Evolutionary conservation across 2,329 filamentous ascomycete genomes (phyloP).

Genomic region (Drechslerella coelobrocha): DNA sequence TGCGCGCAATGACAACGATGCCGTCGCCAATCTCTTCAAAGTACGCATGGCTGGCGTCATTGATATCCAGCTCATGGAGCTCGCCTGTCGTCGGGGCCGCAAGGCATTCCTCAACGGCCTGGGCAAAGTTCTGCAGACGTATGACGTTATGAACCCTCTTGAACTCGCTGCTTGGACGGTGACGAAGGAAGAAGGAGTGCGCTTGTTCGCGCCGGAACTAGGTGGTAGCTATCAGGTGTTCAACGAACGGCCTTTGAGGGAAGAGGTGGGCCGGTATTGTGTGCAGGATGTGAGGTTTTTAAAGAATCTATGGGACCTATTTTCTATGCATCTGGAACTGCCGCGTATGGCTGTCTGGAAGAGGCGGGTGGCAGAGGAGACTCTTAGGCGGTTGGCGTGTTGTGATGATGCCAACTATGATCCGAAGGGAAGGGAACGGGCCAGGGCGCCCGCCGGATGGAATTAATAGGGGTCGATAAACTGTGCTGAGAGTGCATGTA

Average conservation of each 20-base stretch:
- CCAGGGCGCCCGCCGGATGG: constrained; percentile 53
- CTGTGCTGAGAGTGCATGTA: no score
- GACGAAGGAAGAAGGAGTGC: constrained; percentile 58
- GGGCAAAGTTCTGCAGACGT: constrained; percentile 58
- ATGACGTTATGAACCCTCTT: constrained; percentile 43
- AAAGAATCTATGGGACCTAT: constrained; percentile 57
- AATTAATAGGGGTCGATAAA: background rate
- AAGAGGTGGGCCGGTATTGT: constrained; percentile 61
- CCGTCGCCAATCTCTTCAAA: constrained; percentile 61
- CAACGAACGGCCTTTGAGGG: constrained; percentile 60
- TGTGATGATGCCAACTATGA: constrained; percentile 56
- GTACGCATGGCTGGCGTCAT: constrained; percentile 61
- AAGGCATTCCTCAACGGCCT: constrained; percentile 57
- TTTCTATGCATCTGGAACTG: constrained; percentile 48
- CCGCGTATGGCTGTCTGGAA: constrained; percentile 50
- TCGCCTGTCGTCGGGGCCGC: constrained; percentile 56
- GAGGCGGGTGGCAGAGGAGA: constrained; percentile 54
- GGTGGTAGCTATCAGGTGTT: constrained; percentile 63
- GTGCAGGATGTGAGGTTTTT: constrained; percentile 61
- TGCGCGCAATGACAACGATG: constrained; percentile 67
- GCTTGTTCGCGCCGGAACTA: constrained; percentile 59
- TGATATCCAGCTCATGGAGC: constrained; percentile 67
- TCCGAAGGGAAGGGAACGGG: constrained; percentile 56
- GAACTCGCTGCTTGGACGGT: constrained; percentile 55
- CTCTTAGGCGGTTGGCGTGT: constrained; percentile 54